Percentiles rank a stretch among this genome's conserved stretches.
Conservation (phyloP, 148 eudicot species). For the Rhododendron mucronatum region DNA sequence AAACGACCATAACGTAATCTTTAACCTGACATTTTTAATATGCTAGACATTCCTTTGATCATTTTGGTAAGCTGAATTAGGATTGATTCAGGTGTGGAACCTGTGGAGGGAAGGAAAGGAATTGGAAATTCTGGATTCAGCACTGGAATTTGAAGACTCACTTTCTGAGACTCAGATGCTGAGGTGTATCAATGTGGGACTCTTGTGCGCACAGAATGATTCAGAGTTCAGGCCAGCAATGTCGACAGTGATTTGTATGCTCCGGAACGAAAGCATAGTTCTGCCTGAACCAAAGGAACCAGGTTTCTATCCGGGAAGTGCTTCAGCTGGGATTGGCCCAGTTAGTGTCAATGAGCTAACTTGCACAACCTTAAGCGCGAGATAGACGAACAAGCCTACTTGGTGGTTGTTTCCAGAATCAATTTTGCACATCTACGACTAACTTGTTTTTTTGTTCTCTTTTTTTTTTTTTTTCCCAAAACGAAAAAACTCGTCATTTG, state of each 20-base stretch:
- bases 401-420: neutral
- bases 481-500: neutral
- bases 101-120: constrained; percentile 17
- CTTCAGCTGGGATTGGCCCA: neutral
- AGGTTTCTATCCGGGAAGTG: constrained; percentile 7
- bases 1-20: neutral
- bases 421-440: neutral
- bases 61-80: neutral
- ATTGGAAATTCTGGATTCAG: constrained; percentile 15
- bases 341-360: constrained; percentile 13
- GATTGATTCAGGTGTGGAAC: constrained; percentile 18
- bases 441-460: neutral
- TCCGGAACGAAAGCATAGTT: neutral
- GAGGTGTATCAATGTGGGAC: constrained; percentile 17
- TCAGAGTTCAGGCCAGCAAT: constrained; percentile 15
- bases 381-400: neutral
- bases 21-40: neutral
- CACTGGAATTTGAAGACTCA: constrained; percentile 1
- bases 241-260: constrained; percentile 13
- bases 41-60: neutral
- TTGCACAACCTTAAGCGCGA: constrained; percentile 16
- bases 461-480: neutral
- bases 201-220: constrained; percentile 12
- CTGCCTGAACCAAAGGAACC: constrained; percentile 14
- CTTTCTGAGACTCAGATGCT: constrained; percentile 9